phyloP scores from a whole-genome alignment of 352 stramenopile genomes.

The Pythium myriotylum region DNA sequence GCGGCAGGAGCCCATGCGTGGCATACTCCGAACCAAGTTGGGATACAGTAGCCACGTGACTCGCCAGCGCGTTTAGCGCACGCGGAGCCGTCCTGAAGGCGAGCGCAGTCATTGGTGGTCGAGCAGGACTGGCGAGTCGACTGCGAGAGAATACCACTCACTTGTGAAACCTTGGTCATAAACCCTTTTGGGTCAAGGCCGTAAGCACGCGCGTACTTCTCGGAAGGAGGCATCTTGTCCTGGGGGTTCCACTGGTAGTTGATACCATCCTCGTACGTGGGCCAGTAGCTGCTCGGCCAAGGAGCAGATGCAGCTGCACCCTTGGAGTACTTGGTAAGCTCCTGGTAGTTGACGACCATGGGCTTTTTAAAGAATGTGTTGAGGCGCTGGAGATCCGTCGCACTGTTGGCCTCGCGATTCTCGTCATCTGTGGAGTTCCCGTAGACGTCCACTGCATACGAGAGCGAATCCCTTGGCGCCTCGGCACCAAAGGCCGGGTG shows the following conservation, averaged over 20 bases:
- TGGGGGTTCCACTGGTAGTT: slow-evolving; percentile 22
- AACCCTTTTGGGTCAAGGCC: slow-evolving; percentile 16
- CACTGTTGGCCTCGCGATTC: slow-evolving; percentile 10
- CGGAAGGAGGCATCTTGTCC: slow-evolving; percentile 11
- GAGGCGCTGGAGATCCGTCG: slow-evolving; percentile 16
- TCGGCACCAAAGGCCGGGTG: slow-evolving; percentile 16
- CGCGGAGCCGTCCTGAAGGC: slow-evolving; percentile 10
- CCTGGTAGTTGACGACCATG: slow-evolving; percentile 21
- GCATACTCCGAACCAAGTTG: slow-evolving; percentile 30
- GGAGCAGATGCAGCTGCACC: slow-evolving; percentile 1
- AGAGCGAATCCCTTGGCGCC: slow-evolving; percentile 9
- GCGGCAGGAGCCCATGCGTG: slow-evolving; percentile 30
- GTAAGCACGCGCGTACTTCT: slow-evolving; percentile 31
- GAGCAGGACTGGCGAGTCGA: slow-evolving; percentile 2
- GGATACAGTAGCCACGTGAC: slow-evolving; percentile 22
- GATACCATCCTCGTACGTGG: slow-evolving; percentile 28
- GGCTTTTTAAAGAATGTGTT: slow-evolving; percentile 19
- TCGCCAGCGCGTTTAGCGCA: slow-evolving; percentile 22
- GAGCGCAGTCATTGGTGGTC: slow-evolving; percentile 12
- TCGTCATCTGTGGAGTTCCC: background rate
- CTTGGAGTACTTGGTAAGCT: slow-evolving; percentile 18
- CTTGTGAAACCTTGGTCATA: slow-evolving; percentile 21
- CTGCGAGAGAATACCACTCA: slow-evolving; percentile 19
- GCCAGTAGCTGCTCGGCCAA: slow-evolving; percentile 28
- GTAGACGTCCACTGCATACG: background rate